A percentile compares a stretch with the other conserved stretches of the same genome.
Evolutionary conservation across 352 stramenopile genomes (phyloP).

Genomic region (Pythium rhizo-oryzae): DNA sequence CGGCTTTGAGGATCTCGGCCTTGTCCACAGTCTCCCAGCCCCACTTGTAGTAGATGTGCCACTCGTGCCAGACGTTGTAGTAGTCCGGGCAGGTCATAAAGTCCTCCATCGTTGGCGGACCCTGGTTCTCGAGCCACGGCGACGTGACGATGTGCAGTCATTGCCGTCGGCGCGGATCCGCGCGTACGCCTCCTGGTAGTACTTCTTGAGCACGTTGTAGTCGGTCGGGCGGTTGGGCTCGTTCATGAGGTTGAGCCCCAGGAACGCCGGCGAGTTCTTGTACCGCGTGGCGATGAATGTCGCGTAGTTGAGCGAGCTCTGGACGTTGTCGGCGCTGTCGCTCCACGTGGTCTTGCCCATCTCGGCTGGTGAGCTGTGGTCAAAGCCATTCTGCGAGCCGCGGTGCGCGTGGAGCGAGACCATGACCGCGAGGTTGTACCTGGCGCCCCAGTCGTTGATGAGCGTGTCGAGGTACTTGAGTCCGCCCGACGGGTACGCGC

Average conservation of each 20-base stretch:
- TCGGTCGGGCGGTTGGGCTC: conserved; percentile 26
- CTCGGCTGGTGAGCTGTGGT: conserved; percentile 51
- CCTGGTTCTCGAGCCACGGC: background rate
- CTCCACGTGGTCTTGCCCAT: conserved; percentile 17
- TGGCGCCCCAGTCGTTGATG: conserved; percentile 38
- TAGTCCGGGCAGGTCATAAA: no score
- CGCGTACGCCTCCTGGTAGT: conserved; percentile 35
- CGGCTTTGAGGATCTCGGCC: conserved; percentile 18
- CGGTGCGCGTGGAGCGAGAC: no score
- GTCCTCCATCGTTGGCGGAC: no score
- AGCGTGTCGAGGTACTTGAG: conserved; percentile 39
- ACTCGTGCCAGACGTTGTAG: no score
- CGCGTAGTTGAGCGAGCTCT: conserved; percentile 30
- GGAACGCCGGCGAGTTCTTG: conserved; percentile 34
- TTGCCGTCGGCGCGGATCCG: conserved; percentile 14
- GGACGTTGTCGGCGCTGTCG: conserved; percentile 28
- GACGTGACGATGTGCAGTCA: background rate
- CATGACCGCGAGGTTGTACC: conserved; percentile 58
- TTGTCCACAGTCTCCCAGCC: no score
- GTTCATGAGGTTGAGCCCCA: conserved; percentile 40
- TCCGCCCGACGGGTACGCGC: conserved; percentile 37
- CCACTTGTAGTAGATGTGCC: no score
- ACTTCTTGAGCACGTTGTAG: conserved; percentile 18
- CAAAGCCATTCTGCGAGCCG: conserved; percentile 72
- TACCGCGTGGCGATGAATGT: conserved; percentile 36